phyloP scores from a whole-genome alignment of 495 filamentous ascomycete species.

The Staphylotrichum longicolle region DNA sequence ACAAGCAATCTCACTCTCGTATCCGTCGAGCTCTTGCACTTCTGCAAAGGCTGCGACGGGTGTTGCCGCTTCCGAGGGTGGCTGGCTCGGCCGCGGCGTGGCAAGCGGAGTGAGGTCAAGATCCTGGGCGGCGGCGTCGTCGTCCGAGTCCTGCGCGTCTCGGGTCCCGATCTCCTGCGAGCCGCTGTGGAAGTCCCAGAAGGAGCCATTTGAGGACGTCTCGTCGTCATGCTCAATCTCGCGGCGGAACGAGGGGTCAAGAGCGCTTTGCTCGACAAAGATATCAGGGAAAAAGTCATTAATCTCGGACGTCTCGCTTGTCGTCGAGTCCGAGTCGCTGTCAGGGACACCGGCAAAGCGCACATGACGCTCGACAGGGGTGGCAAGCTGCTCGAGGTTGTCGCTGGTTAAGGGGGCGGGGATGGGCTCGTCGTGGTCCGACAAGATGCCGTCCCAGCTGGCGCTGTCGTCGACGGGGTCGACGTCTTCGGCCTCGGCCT shows the following conservation, averaged over 20 bases:
- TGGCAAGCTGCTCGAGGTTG: slow-evolving; percentile 47
- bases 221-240: slow-evolving; percentile 63
- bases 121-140: slow-evolving; percentile 25
- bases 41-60: slow-evolving; percentile 49
- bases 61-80: slow-evolving; percentile 40
- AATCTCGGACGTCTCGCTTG: slow-evolving; percentile 44
- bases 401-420: slow-evolving; percentile 42
- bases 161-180: slow-evolving; percentile 25
- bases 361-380: slow-evolving; percentile 50
- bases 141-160: slow-evolving; percentile 32
- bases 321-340: slow-evolving; percentile 47
- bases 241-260: slow-evolving; percentile 66
- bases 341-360: slow-evolving; percentile 50
- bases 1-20: slow-evolving; percentile 65
- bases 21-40: slow-evolving; percentile 63
- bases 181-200: slow-evolving; percentile 44
- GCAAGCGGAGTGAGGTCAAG: slow-evolving; percentile 33
- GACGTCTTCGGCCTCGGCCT: slow-evolving; percentile 29
- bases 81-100: slow-evolving; percentile 49
- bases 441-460: slow-evolving; percentile 58
- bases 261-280: slow-evolving; percentile 66
- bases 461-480: slow-evolving; percentile 44
- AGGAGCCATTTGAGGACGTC: slow-evolving; percentile 45
- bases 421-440: slow-evolving; percentile 48
- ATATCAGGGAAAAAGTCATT: slow-evolving; percentile 64